phyloP scores from a whole-genome alignment of 2,329 filamentous ascomycete genomes.

The Colletotrichum karsti region DNA sequence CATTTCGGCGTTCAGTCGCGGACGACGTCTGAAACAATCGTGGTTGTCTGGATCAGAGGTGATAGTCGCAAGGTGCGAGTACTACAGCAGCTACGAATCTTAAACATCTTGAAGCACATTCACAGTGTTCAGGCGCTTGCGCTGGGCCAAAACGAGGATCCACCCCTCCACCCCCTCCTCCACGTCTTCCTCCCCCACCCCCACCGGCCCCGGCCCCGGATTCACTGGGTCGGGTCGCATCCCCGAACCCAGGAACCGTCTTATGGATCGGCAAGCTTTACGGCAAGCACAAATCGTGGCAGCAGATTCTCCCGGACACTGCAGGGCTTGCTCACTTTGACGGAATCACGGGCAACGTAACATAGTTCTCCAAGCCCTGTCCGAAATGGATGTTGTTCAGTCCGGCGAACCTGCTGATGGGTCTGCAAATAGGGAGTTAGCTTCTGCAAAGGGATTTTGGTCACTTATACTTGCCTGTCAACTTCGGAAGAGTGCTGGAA shows the following conservation, averaged over 20 bases:
- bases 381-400: constrained; percentile 64
- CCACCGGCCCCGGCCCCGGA: constrained; percentile 19
- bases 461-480: constrained; percentile 53
- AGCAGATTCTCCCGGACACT: no score
- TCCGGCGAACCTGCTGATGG: constrained; percentile 46
- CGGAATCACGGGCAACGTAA: constrained; percentile 62
- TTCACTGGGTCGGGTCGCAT: not conserved
- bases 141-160: not conserved
- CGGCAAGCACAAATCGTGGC: not conserved
- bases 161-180: not conserved
- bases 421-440: constrained; percentile 58
- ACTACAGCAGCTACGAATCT: not conserved
- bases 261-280: not conserved
- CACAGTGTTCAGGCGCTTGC: not conserved
- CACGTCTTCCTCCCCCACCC: not conserved
- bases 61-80: not conserved
- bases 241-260: not conserved
- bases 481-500: constrained; percentile 60
- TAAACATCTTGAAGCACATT: not conserved
- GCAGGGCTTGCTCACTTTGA: not conserved
- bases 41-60: not conserved
- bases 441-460: constrained; percentile 33
- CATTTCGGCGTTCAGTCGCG: not conserved
- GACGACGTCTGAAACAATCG: not conserved
- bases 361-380: constrained; percentile 55